phyloP scores from a whole-genome alignment of 305 asterid species.

The Fraxinus latifolia region DNA sequence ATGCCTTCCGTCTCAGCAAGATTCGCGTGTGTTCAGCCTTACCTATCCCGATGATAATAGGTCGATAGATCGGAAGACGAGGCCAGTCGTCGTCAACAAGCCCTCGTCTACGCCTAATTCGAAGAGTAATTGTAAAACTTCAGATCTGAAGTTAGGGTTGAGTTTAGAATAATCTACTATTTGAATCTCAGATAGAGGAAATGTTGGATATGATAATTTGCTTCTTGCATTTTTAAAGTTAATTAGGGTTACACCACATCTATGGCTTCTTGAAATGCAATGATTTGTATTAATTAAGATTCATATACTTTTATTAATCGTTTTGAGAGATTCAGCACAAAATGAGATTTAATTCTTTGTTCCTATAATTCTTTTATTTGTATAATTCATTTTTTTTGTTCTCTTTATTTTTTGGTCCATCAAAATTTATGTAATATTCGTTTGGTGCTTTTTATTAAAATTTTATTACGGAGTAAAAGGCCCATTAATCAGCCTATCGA shows the following conservation, averaged over 20 bases:
- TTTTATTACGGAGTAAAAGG: not conserved
- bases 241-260: not conserved
- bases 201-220: not conserved
- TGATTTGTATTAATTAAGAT: not conserved
- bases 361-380: not conserved
- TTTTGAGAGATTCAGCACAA: not conserved
- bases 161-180: constrained; percentile 42
- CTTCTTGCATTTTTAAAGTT: not conserved
- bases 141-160: constrained; percentile 76
- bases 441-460: not conserved
- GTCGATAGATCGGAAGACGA: constrained; percentile 24
- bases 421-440: not conserved
- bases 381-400: not conserved
- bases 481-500: not conserved
- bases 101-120: constrained; percentile 30
- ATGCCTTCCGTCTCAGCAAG: constrained; percentile 29
- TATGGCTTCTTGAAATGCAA: not conserved
- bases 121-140: constrained; percentile 37
- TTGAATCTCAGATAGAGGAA: constrained; percentile 18
- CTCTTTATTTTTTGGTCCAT: not conserved
- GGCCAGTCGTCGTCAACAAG: constrained; percentile 18
- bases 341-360: not conserved
- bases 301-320: not conserved
- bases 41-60: constrained; percentile 30
- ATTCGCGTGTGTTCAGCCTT: constrained; percentile 37